phyloP scores from a whole-genome alignment of 169 alveolate genomes.

The Plasmodium berghei region DNA sequence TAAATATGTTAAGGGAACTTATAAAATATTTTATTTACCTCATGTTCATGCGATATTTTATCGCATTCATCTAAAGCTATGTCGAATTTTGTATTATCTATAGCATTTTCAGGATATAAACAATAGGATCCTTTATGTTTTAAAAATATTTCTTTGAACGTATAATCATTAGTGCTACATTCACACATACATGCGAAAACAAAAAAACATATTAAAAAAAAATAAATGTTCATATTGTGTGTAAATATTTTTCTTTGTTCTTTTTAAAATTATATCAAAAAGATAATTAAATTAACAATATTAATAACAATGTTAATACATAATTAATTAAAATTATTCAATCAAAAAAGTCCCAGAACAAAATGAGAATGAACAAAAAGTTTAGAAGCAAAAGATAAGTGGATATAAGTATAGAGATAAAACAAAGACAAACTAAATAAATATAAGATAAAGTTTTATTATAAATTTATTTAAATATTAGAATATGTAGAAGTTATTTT shows the following conservation, averaged over 20 bases:
- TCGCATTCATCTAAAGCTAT: constrained; percentile 65
- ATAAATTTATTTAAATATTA: no score
- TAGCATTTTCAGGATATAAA: constrained; percentile 67
- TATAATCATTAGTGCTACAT: constrained; percentile 3
- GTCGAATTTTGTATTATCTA: constrained; percentile 59
- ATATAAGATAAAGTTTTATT: no score
- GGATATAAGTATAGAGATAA: constrained; percentile 2
- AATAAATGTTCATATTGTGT: constrained; percentile 23
- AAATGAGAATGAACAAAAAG: constrained; percentile 5
- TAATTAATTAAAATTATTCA: neutral
- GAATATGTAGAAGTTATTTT: no score
- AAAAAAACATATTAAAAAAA: constrained; percentile 14
- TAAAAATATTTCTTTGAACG: constrained; percentile 40
- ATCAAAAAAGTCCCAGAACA: neutral
- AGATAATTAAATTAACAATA: neutral
- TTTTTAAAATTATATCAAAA: neutral
- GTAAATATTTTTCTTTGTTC: neutral
- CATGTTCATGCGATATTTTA: constrained; percentile 55
- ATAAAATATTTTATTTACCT: constrained; percentile 31
- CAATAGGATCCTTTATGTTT: constrained; percentile 63
- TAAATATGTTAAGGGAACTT: no score
- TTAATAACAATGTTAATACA: neutral
- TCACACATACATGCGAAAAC: constrained; percentile 12
- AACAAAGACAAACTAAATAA: neutral
- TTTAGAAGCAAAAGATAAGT: neutral